phyloP scores from a whole-genome alignment of 202 grass and related monocot species.

The Bolboschoenoplectus hybrid region DNA sequence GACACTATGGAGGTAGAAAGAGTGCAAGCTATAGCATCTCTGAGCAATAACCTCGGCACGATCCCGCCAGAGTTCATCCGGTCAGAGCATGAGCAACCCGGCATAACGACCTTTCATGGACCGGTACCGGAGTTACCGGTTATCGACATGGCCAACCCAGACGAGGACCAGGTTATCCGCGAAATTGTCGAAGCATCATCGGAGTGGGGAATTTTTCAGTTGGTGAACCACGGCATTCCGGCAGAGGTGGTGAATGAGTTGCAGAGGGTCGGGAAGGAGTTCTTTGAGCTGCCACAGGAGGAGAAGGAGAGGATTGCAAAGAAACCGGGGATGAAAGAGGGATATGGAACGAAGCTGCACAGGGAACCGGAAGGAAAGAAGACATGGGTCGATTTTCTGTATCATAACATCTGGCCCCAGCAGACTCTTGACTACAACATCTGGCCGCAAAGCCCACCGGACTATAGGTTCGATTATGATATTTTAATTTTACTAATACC shows the following conservation, averaged over 20 bases:
- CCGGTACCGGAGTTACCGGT: constrained; percentile 47
- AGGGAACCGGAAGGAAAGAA: constrained; percentile 57
- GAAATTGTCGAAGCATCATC: constrained; percentile 46
- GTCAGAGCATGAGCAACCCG: constrained; percentile 56
- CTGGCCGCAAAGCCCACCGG: constrained; percentile 50
- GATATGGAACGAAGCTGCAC: constrained; percentile 60
- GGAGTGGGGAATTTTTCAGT: constrained; percentile 81
- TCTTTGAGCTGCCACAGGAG: constrained; percentile 66
- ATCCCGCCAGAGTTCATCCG: constrained; percentile 63
- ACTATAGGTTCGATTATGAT: constrained; percentile 50
- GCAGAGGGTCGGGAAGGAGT: constrained; percentile 67
- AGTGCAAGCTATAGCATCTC: constrained; percentile 60
- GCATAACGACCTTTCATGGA: constrained; percentile 51
- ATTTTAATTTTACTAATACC: not conserved
- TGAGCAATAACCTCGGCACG: constrained; percentile 11
- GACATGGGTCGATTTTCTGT: constrained; percentile 79
- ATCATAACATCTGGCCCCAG: constrained; percentile 64
- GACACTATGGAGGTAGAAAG: constrained; percentile 44
- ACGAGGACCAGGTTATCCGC: not conserved
- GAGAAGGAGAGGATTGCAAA: constrained; percentile 62
- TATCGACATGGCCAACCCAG: constrained; percentile 53
- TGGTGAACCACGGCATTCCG: constrained; percentile 74
- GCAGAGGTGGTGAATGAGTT: constrained; percentile 48
- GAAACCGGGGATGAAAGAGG: constrained; percentile 49
- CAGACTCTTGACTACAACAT: constrained; percentile 38